Percentiles rank a stretch among this genome's conserved stretches.
phyloP scores from a whole-genome alignment of 164 flowering plant species.

The Tetracentron sinense region DNA sequence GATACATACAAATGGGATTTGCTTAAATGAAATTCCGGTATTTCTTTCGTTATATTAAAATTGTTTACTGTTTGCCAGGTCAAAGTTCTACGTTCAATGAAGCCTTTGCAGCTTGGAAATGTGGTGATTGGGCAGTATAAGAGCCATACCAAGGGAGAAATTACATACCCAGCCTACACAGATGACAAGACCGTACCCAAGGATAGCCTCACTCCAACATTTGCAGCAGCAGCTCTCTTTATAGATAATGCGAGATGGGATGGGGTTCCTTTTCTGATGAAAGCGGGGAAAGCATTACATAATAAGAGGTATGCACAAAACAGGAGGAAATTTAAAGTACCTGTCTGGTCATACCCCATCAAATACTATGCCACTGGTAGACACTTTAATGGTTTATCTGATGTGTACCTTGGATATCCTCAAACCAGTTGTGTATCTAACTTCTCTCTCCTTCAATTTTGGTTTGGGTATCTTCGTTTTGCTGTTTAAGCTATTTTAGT shows the following conservation, averaged over 20 bases:
- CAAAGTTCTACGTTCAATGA: conserved; percentile 91
- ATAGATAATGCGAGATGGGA: conserved; percentile 99
- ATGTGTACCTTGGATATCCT: too few relatives aligned
- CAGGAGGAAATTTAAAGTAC: not conserved
- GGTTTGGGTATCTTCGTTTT: not conserved
- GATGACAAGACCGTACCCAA: conserved; percentile 89
- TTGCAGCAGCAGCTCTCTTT: conserved; percentile 95
- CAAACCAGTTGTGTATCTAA: too few relatives aligned
- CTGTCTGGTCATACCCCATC: too few relatives aligned
- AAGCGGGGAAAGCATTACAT: conserved; percentile 94
- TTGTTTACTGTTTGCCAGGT: conserved; percentile 43
- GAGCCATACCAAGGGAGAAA: conserved; percentile 73
- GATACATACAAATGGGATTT: not conserved
- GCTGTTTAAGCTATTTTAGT: too few relatives aligned
- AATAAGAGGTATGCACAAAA: conserved; percentile 43
- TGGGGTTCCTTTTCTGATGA: conserved; percentile 95
- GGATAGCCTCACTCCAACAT: conserved; percentile 81
- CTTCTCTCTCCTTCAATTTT: not conserved
- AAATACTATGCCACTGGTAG: too few relatives aligned
- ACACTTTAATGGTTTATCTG: too few relatives aligned
- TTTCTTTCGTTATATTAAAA: not conserved
- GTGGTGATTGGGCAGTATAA: conserved; percentile 87
- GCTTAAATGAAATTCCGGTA: not conserved
- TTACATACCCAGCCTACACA: conserved; percentile 71
- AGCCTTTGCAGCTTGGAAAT: conserved; percentile 62